These are phyloP conservation scores for Trichosanthes cucumerina DNA, from an alignment of 306 rosid genomes.

Conservation along the genomic window DNA sequence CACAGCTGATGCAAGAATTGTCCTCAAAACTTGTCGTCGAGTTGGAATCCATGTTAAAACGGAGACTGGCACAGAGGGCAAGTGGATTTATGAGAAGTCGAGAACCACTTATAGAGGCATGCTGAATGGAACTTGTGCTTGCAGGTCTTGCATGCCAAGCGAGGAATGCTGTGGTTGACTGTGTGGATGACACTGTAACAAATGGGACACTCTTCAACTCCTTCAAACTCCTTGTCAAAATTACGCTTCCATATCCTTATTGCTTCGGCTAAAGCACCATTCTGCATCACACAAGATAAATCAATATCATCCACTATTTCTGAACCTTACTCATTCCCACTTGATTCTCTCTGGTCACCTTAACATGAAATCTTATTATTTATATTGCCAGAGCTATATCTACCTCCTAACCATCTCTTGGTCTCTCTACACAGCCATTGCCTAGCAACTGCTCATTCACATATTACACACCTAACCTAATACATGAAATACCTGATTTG, in stretches of 20 bases:
- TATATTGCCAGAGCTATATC: neutral
- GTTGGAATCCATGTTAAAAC: constrained; percentile 30
- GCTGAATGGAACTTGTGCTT: constrained; percentile 96
- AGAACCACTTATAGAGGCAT: constrained; percentile 89
- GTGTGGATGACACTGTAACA: constrained; percentile 97
- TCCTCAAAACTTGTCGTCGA: neutral
- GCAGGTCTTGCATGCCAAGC: constrained; percentile 96
- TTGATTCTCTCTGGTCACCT: neutral
- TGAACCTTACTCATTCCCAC: neutral
- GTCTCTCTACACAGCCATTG: neutral
- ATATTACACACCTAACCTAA: neutral
- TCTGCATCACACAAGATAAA: constrained; percentile 42
- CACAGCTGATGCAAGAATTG: neutral
- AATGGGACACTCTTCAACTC: constrained; percentile 94
- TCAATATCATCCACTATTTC: constrained; percentile 7
- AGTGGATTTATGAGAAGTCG: constrained; percentile 92
- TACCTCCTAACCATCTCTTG: neutral
- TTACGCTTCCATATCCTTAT: constrained; percentile 88
- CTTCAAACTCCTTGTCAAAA: constrained; percentile 96
- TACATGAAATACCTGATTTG: neutral
- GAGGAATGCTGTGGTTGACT: constrained; percentile 76
- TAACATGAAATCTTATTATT: neutral
- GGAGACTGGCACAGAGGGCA: constrained; percentile 97
- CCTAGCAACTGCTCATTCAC: neutral
- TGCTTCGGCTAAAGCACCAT: constrained; percentile 94